Base-by-base conservation (phyloP, 1,139 yeast species). In the Hanseniaspora uvarum region DNA sequence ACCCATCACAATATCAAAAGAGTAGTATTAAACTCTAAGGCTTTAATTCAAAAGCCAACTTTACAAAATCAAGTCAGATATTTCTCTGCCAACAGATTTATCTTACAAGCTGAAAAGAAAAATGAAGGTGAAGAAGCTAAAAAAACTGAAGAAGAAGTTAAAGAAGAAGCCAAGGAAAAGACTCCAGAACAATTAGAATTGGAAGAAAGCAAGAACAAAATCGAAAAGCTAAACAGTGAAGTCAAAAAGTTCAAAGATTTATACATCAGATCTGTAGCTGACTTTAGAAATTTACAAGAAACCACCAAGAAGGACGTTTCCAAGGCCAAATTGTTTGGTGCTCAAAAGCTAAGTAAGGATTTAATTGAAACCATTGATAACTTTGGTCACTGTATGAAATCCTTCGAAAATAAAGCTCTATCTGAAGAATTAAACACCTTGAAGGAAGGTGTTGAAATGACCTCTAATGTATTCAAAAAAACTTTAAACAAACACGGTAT, bases 271-370 rank as follows among this genome's bases (percentile, higher is more conserved):
- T 79, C 95, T 31, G 77, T 87, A 55, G 96, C 96, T 24, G 96
- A 89, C 68, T 89, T 87, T 81, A 82, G 95, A 65, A 87, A 86
- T 72, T 75, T 89, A 62, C 96, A 89, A 73, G 94, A 86, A 64
- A 81, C 92, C 48, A 87, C 96, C 59, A 84, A 84, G 71, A 78
- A 86, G 61, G 96, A 89, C 67, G 74, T 86, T 52, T 83, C 84
- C 69, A 86, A 86, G 71, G 89, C 96, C 48, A 83, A 77, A 67
- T 95, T 86, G 67, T 89, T 82, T 71, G 96, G 96, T 1, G 75
- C 89, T 61, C 95, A 88, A 69, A 88, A 86, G 70, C 89, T 89
- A 67, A 94, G 96, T 60, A 85, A 81, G 69, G 97, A 89, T 63
- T 76, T 89, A 66, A 75, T 89, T 62, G 96, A 88, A 63, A 83